phyloP scores from a whole-genome alignment of 768 basidiomycete species.

The Russula compacta region DNA sequence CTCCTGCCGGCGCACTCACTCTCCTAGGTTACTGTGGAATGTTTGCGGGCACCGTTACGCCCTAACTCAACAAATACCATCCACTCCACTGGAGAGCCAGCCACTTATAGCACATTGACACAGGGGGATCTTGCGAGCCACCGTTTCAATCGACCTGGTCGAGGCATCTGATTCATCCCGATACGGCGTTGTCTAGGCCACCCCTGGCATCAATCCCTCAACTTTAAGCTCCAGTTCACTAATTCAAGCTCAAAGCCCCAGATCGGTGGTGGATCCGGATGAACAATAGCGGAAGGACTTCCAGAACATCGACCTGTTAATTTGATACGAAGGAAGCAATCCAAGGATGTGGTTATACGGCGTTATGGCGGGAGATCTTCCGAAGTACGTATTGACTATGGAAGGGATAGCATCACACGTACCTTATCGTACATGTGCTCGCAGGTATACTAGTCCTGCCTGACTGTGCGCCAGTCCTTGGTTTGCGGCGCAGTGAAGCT shows the following conservation, averaged over 20 bases:
- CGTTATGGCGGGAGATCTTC: background rate
- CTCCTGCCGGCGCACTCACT: background rate
- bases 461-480: background rate
- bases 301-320: background rate
- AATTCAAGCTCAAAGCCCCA: background rate
- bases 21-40: background rate
- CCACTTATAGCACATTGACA: background rate
- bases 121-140: background rate
- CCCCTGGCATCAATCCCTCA: slow-evolving; percentile 3
- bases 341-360: background rate
- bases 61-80: background rate
- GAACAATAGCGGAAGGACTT: background rate
- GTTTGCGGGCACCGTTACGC: background rate
- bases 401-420: background rate
- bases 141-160: background rate
- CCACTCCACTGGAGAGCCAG: background rate
- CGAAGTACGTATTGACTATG: background rate
- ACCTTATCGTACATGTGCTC: background rate
- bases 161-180: slow-evolving; percentile 8
- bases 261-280: slow-evolving; percentile 2
- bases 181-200: slow-evolving; percentile 11
- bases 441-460: too few relatives aligned
- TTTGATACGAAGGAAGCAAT: background rate
- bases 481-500: background rate
- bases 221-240: background rate